Evolutionary conservation across 2,329 filamentous ascomycete genomes (phyloP), one percentile per base, ranked within the genome.

Genomic region (Aspergillus caelatus): DNA sequence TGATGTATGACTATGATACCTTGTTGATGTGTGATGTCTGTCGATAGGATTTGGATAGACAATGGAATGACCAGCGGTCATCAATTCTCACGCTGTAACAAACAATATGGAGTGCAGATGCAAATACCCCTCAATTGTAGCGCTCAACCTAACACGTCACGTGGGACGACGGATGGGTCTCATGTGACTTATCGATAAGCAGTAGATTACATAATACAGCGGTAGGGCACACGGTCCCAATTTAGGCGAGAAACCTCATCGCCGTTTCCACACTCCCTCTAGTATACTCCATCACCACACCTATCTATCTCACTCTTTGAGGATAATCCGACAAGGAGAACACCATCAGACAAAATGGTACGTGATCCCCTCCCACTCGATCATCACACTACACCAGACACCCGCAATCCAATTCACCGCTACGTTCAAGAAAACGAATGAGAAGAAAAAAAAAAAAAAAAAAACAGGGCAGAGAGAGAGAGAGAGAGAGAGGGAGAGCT

Each of bases 271-370:
- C 66, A 62, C 66, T 71, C 69, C 70, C 68, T 63, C 68, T 67
- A 66, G 60, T 65, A 62, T 58, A 69, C 67, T 65, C 62, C 60
- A 69, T 66, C 67, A 73, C 67, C 70, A 68, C 64, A 64, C 65
- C 65, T 65, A 72, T 41, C 62, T 45, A 65, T 58, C 58, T 65
- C 64, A 79, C 81, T 84, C 82, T 84, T 84, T 80, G 82, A 84
- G 82, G 82, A 84, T 79, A 78, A 80, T 82, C 81, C 81, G 82
- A 82, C 82, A 80, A 76, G 28, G 76, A 72, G 66, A 66, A 65
- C 72, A 72, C 57, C 64, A 70, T 62, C 66, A 71, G 66, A 77
- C 64, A 74, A 81, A 78, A 84, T 84, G 82, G 82, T 83, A 80
- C 59, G 77, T 69, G 50, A 41, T 32, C 16, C 39, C 34, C 26